These are phyloP conservation scores for Tulasnella sp. DNA, from an alignment of 768 basidiomycete species.

Conservation along the genomic window DNA sequence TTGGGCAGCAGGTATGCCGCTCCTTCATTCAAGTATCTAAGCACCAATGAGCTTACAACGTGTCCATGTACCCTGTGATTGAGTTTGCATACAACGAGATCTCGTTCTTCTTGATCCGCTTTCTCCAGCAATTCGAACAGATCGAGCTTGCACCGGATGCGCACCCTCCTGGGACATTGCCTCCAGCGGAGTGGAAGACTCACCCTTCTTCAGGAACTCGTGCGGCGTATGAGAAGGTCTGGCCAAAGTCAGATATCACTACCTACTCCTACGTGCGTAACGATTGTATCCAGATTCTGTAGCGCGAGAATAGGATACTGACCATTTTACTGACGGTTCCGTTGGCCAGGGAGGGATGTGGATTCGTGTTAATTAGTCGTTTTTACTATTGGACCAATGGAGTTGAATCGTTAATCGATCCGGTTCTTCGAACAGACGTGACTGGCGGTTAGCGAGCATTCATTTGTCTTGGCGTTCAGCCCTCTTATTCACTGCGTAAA, in stretches of 20 bases:
- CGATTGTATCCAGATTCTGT: too few species aligned
- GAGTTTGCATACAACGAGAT: constrained; percentile 70
- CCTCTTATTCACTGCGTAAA: too few species aligned
- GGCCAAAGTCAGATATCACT: constrained; percentile 55
- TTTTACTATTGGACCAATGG: too few species aligned
- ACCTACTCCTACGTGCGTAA: constrained; percentile 50
- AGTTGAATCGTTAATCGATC: too few species aligned
- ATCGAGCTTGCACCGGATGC: constrained; percentile 50
- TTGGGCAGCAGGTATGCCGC: constrained; percentile 27
- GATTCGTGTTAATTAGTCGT: too few species aligned
- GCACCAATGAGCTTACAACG: neutral
- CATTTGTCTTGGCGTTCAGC: too few species aligned
- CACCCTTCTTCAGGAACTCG: constrained; percentile 31
- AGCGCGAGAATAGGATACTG: too few species aligned
- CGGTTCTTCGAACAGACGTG: too few species aligned
- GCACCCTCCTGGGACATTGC: constrained; percentile 45
- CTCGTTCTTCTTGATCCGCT: constrained; percentile 55
- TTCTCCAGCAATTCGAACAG: constrained; percentile 53
- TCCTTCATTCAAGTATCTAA: too few species aligned
- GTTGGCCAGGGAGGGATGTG: too few species aligned
- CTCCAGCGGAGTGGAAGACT: constrained; percentile 44
- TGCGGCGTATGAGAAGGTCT: constrained; percentile 46
- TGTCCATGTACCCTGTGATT: constrained; percentile 34
- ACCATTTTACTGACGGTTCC: too few species aligned
- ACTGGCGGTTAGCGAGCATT: too few species aligned